Conservation (phyloP, 2,329 filamentous ascomycete species). For the Beauveria caledonica region DNA sequence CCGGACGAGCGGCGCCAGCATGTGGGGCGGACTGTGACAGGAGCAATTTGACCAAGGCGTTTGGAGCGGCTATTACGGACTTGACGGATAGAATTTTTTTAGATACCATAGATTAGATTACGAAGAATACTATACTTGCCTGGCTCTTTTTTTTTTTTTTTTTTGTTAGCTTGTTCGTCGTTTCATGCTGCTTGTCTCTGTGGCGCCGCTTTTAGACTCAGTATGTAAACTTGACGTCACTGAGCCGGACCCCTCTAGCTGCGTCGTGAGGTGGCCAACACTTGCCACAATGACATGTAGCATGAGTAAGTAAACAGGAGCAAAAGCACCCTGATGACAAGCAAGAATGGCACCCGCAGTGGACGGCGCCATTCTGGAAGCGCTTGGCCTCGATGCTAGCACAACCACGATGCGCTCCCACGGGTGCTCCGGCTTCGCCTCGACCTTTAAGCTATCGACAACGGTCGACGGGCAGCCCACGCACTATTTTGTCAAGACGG, state of each 20-base stretch:
- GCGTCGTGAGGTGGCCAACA: too few relatives aligned
- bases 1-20: conserved; percentile 3
- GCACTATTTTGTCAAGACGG: conserved; percentile 67
- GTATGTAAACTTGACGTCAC: conserved; percentile 6
- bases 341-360: conserved; percentile 37
- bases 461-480: conserved; percentile 39
- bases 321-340: neutral
- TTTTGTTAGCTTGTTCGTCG: neutral
- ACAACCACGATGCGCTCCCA: conserved; percentile 48
- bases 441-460: conserved; percentile 51
- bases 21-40: conserved; percentile 5
- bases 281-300: too few relatives aligned
- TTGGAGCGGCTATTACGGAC: conserved; percentile 6
- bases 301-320: too few relatives aligned
- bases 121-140: neutral
- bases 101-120: conserved; percentile 3
- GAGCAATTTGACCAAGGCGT: neutral
- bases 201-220: neutral
- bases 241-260: neutral
- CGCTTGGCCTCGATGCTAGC: conserved; percentile 49
- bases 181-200: too few relatives aligned
- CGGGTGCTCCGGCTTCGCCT: conserved; percentile 60
- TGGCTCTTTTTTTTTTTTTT: neutral
- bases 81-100: conserved; percentile 6
- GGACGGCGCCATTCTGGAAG: conserved; percentile 54